Conservation (phyloP, 140 eudicot species). For the Anethum foeniculum region DNA sequence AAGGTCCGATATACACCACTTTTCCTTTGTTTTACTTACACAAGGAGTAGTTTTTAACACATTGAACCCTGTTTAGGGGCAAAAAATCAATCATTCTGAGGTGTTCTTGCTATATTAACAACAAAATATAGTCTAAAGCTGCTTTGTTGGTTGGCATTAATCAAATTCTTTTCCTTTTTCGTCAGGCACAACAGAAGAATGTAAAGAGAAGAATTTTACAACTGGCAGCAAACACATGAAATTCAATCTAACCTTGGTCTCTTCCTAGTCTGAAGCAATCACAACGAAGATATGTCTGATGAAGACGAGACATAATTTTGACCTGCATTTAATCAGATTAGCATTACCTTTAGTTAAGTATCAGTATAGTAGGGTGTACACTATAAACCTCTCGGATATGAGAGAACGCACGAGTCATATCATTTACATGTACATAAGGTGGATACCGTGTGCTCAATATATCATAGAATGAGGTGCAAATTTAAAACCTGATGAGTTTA, state of each 20-base stretch:
- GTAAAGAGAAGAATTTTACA: background rate
- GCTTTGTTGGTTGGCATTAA: slow-evolving; percentile 1
- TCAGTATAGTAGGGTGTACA: background rate
- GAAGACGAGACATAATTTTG: background rate
- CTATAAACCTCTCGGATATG: background rate
- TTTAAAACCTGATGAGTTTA: background rate
- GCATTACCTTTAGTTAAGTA: background rate
- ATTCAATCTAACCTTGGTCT: background rate
- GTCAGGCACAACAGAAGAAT: slow-evolving; percentile 9
- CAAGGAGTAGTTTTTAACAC: background rate
- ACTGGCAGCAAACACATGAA: background rate
- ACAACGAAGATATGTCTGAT: background rate
- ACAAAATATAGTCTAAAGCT: background rate
- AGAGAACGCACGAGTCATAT: background rate
- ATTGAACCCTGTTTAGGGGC: background rate
- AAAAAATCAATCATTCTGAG: background rate
- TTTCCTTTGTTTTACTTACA: background rate
- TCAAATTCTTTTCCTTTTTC: background rate
- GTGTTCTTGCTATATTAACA: background rate
- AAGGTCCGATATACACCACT: background rate
- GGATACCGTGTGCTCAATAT: background rate
- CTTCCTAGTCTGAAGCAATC: background rate
- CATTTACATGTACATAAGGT: background rate
- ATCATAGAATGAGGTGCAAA: background rate
- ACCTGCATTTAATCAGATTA: background rate